Evolutionary conservation across 2,329 filamentous ascomycete species (phyloP).

Genomic region (Dactylellina sp.): DNA sequence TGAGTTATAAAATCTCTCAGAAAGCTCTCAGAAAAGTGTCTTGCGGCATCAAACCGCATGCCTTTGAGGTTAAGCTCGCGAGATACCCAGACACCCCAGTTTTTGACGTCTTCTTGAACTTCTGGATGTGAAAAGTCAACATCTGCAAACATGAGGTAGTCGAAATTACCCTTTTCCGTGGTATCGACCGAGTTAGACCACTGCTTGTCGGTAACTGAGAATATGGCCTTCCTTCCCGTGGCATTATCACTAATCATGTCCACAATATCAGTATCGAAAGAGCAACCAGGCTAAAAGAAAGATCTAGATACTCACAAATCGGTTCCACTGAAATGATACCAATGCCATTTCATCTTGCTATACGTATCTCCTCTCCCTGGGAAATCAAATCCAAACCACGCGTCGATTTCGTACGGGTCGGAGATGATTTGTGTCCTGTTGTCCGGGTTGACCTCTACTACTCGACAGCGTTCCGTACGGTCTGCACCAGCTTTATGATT

Average conservation of each 20-base stretch:
- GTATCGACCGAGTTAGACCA: constrained; percentile 74
- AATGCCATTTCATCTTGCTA: constrained; percentile 73
- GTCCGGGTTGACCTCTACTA: constrained; percentile 73
- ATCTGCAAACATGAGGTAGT: constrained; percentile 79
- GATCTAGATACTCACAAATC: constrained; percentile 55
- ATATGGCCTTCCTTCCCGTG: constrained; percentile 72
- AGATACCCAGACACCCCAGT: constrained; percentile 77
- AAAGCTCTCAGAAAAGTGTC: constrained; percentile 78
- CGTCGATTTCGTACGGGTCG: constrained; percentile 73
- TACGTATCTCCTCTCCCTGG: constrained; percentile 72
- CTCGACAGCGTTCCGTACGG: constrained; percentile 72
- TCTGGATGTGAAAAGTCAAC: constrained; percentile 75
- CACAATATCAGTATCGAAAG: not conserved
- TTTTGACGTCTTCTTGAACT: constrained; percentile 73
- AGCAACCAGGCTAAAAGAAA: too few species aligned
- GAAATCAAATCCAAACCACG: constrained; percentile 77
- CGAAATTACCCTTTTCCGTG: constrained; percentile 75
- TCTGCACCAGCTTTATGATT: constrained; percentile 80
- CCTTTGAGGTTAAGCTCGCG: constrained; percentile 71
- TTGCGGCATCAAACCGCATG: constrained; percentile 79
- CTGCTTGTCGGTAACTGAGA: constrained; percentile 74
- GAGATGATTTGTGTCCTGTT: constrained; percentile 71
- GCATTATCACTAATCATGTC: constrained; percentile 56
- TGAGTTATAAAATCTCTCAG: constrained; percentile 73
- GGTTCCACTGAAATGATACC: constrained; percentile 62